A percentile compares a stretch with the other conserved stretches of the same genome.
These are phyloP conservation scores for Trametes gibbosa DNA, from an alignment of 768 basidiomycete genomes.

Conservation along the genomic window DNA sequence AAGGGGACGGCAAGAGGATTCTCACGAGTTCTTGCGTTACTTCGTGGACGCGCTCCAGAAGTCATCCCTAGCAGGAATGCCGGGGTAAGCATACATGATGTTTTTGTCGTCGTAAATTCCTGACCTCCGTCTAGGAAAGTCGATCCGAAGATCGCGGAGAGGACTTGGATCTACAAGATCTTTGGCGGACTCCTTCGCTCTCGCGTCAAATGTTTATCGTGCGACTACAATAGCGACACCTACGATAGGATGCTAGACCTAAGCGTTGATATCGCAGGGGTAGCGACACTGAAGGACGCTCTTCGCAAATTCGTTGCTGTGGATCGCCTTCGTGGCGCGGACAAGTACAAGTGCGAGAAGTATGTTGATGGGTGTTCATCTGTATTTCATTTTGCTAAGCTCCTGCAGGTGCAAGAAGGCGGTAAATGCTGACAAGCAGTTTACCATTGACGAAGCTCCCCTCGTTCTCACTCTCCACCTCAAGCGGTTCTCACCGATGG, in stretches of 20 bases:
- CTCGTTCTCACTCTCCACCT: constrained; percentile 87
- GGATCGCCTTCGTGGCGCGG: constrained; percentile 82
- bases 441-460: constrained; percentile 87
- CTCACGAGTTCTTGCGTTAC: constrained; percentile 96
- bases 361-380: constrained; percentile 29
- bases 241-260: constrained; percentile 95
- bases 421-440: constrained; percentile 87
- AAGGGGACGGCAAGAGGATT: constrained; percentile 92
- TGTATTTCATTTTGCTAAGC: neutral
- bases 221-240: constrained; percentile 89
- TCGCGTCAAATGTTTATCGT: constrained; percentile 81
- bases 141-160: constrained; percentile 69
- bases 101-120: neutral
- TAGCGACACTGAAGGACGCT: constrained; percentile 63
- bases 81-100: constrained; percentile 52
- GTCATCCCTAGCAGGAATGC: constrained; percentile 67
- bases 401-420: constrained; percentile 79
- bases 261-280: constrained; percentile 80
- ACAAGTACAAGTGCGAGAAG: constrained; percentile 99
- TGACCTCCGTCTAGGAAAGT: constrained; percentile 49
- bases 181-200: constrained; percentile 93
- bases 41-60: constrained; percentile 90
- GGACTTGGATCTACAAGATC: constrained; percentile 91
- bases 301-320: constrained; percentile 76
- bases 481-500: constrained; percentile 90